Evolutionary conservation across 75 land plant genomes (phyloP).

Genomic region (Isoetes taiwanensis): DNA sequence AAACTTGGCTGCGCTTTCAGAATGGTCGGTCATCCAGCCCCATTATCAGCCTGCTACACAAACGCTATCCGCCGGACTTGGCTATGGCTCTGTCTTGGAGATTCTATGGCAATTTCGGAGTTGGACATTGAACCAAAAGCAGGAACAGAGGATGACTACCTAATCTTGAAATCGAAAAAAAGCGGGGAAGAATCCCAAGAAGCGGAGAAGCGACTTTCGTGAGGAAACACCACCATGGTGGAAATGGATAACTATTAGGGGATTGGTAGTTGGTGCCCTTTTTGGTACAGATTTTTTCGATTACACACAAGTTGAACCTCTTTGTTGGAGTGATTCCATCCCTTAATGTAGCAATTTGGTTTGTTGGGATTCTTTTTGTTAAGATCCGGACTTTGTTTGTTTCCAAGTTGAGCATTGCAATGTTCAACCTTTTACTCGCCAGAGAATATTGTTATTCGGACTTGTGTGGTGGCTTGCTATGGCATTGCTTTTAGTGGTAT

Average conservation of each 20-base stretch:
- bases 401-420: constrained; percentile 25
- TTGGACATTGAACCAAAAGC: no score
- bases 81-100: no score
- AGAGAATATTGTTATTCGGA: constrained; percentile 77
- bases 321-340: constrained; percentile 66
- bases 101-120: no score
- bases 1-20: no score
- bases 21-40: no score
- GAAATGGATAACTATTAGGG: constrained; percentile 26
- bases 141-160: no score
- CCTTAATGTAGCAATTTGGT: constrained; percentile 55
- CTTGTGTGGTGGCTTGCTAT: constrained; percentile 66
- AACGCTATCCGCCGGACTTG: no score
- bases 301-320: constrained; percentile 47
- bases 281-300: constrained; percentile 39
- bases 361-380: constrained; percentile 49
- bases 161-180: no score
- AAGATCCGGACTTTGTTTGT: constrained; percentile 32
- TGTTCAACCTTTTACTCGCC: constrained; percentile 59
- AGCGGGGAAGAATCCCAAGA: no score
- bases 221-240: constrained; percentile 22
- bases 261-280: constrained; percentile 20
- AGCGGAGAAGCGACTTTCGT: no score
- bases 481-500: constrained; percentile 67
- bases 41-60: no score